Conservation (phyloP, 2,329 filamentous ascomycete species). For the Colletotrichum sidae region DNA sequence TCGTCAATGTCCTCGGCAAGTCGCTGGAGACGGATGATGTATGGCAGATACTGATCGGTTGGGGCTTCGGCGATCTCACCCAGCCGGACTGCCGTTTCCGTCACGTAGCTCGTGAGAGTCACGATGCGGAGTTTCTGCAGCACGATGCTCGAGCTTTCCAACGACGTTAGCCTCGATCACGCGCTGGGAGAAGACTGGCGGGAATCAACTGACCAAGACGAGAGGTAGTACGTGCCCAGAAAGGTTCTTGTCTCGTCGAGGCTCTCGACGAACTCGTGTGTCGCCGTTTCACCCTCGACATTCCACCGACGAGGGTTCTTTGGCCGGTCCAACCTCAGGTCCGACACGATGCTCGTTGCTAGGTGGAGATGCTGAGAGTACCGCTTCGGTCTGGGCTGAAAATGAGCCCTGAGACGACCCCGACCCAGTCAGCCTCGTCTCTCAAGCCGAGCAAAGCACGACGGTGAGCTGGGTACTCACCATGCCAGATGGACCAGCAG, state of each 20-base stretch:
- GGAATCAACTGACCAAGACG: constrained; percentile 42
- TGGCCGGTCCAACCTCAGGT: constrained; percentile 46
- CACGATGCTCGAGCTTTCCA: constrained; percentile 43
- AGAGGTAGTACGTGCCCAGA: constrained; percentile 47
- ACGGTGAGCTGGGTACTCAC: constrained; percentile 35
- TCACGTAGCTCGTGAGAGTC: constrained; percentile 43
- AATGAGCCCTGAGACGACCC: constrained; percentile 44
- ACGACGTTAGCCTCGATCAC: background rate
- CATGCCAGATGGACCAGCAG: constrained; percentile 47
- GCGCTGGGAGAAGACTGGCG: background rate
- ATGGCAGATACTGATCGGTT: constrained; percentile 44
- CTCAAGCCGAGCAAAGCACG: no score
- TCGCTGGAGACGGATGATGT: constrained; percentile 46
- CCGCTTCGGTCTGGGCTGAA: constrained; percentile 43
- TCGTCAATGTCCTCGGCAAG: constrained; percentile 47
- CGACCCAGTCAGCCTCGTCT: background rate
- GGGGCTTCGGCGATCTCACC: constrained; percentile 28
- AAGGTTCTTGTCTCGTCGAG: constrained; percentile 46
- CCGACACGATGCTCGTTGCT: constrained; percentile 46
- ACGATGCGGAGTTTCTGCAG: constrained; percentile 47
- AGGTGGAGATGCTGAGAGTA: constrained; percentile 46
- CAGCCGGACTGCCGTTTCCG: constrained; percentile 42
- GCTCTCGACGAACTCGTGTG: constrained; percentile 13
- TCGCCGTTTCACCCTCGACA: constrained; percentile 37
- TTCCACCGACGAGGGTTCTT: constrained; percentile 44